A percentile compares a stretch with the other conserved stretches of the same genome.
phyloP scores from a whole-genome alignment of 2,329 filamentous ascomycete species.

The Mycosphaerelloides madeirae region DNA sequence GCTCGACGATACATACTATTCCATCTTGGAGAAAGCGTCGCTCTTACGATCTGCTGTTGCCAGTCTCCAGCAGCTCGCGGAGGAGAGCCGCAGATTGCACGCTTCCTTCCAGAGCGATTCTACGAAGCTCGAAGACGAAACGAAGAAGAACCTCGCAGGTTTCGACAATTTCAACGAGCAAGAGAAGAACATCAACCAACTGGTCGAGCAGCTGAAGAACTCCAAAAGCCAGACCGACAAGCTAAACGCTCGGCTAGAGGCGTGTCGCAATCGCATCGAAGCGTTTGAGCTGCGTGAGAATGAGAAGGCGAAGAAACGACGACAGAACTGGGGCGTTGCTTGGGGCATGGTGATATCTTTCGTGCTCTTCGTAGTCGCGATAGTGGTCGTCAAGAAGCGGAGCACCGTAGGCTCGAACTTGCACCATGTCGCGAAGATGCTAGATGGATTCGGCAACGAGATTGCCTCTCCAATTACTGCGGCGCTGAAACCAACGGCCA shows the following conservation, averaged over 20 bases:
- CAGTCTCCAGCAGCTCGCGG: constrained; percentile 63
- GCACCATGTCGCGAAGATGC: constrained; percentile 13
- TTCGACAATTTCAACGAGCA: constrained; percentile 63
- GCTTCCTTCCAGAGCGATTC: constrained; percentile 55
- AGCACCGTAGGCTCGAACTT: constrained; percentile 19
- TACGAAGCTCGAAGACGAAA: constrained; percentile 55
- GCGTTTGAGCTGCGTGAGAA: constrained; percentile 63
- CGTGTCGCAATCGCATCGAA: constrained; percentile 60
- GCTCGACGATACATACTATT: constrained; percentile 71
- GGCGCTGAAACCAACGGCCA: constrained; percentile 17
- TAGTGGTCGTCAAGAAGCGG: constrained; percentile 25
- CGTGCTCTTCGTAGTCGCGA: constrained; percentile 21
- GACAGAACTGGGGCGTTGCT: constrained; percentile 27
- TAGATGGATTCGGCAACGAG: constrained; percentile 20
- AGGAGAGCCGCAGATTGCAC: constrained; percentile 47
- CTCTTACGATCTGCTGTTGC: constrained; percentile 60
- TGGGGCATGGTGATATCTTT: constrained; percentile 25
- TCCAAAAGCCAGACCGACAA: constrained; percentile 57
- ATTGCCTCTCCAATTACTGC: constrained; percentile 14
- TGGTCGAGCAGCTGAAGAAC: constrained; percentile 58
- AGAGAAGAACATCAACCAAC: constrained; percentile 55
- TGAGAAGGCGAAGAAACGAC: constrained; percentile 61
- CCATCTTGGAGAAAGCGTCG: constrained; percentile 64
- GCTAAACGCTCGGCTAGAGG: constrained; percentile 60
- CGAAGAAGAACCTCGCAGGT: constrained; percentile 55